A percentile compares a stretch with the other conserved stretches of the same genome.
Evolutionary conservation across 2,329 filamentous ascomycete species (phyloP).

Genomic region (Talaromyces sp.): DNA sequence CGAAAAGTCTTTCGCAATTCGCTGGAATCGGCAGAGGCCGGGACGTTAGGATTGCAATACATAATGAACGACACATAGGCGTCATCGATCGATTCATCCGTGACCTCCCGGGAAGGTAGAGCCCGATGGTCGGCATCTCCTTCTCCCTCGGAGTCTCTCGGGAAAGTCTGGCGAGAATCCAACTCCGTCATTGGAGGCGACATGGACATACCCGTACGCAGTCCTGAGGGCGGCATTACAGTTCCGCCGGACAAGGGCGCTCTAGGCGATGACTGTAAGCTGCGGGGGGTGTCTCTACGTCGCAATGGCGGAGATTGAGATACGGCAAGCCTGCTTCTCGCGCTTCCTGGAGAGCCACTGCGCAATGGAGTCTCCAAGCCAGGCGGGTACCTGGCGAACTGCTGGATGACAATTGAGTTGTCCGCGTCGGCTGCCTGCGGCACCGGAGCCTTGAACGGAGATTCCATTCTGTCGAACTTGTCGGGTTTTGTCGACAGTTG

Average conservation of each 20-base stretch:
- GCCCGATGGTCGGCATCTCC: slow-evolving; percentile 42
- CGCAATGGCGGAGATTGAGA: slow-evolving; percentile 34
- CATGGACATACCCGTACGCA: slow-evolving; percentile 35
- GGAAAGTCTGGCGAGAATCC: slow-evolving; percentile 23
- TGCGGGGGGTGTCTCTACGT: slow-evolving; percentile 36
- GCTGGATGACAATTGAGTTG: slow-evolving; percentile 31
- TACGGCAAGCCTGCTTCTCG: slow-evolving; percentile 28
- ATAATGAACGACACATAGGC: slow-evolving; percentile 81
- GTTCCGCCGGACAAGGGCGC: slow-evolving; percentile 26
- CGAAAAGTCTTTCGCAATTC: slow-evolving; percentile 72
- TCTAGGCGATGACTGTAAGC: slow-evolving; percentile 35
- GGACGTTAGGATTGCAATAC: slow-evolving; percentile 81
- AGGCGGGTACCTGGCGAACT: slow-evolving; percentile 36
- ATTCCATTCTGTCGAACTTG: slow-evolving; percentile 27
- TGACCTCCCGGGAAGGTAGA: slow-evolving; percentile 64
- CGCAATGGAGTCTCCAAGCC: slow-evolving; percentile 31
- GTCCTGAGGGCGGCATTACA: slow-evolving; percentile 22
- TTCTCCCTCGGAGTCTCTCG: slow-evolving; percentile 24
- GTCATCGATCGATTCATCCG: slow-evolving; percentile 67
- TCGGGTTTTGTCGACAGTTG: neutral
- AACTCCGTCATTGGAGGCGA: slow-evolving; percentile 36
- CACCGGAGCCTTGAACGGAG: slow-evolving; percentile 25
- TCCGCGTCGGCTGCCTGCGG: slow-evolving; percentile 26
- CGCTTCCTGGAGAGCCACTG: slow-evolving; percentile 34
- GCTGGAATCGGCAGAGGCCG: slow-evolving; percentile 62